Conservation (phyloP, 2,329 filamentous ascomycete species). For the Penicillium sp. region DNA sequence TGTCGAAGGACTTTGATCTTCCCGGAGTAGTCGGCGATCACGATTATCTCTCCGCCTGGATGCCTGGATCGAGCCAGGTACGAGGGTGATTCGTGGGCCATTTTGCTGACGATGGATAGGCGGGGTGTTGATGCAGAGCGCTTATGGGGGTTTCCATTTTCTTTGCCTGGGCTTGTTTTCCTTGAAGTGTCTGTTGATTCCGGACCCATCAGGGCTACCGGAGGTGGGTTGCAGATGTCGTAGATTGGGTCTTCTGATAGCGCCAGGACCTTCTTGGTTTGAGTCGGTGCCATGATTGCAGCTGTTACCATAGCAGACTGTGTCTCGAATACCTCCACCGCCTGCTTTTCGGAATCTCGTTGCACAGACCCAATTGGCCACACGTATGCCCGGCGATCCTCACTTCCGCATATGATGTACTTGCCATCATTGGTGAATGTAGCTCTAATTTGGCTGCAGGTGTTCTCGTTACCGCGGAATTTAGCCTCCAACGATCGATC, state of each 20-base stretch:
- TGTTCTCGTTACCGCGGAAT: constrained; percentile 87
- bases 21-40: constrained; percentile 85
- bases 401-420: constrained; percentile 89
- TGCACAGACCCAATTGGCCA: constrained; percentile 70
- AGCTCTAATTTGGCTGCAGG: constrained; percentile 85
- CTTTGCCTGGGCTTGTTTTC: constrained; percentile 38
- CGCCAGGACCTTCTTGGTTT: constrained; percentile 73
- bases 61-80: constrained; percentile 77
- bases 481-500: constrained; percentile 86
- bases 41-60: constrained; percentile 79
- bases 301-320: constrained; percentile 85
- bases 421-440: constrained; percentile 82
- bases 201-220: constrained; percentile 74
- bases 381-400: constrained; percentile 85
- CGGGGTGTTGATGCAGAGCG: constrained; percentile 35
- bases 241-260: constrained; percentile 90
- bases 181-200: constrained; percentile 58
- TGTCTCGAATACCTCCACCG: constrained; percentile 86
- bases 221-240: constrained; percentile 92
- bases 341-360: constrained; percentile 73
- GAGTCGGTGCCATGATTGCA: constrained; percentile 79
- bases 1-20: constrained; percentile 93
- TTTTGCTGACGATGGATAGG: constrained; percentile 39
- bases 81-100: constrained; percentile 68
- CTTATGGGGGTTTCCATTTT: constrained; percentile 20